Percentiles rank a stretch among this genome's conserved stretches.
These are phyloP conservation scores for Neospermospora avenae DNA, from an alignment of 2,329 filamentous ascomycete species.

Conservation along the genomic window DNA sequence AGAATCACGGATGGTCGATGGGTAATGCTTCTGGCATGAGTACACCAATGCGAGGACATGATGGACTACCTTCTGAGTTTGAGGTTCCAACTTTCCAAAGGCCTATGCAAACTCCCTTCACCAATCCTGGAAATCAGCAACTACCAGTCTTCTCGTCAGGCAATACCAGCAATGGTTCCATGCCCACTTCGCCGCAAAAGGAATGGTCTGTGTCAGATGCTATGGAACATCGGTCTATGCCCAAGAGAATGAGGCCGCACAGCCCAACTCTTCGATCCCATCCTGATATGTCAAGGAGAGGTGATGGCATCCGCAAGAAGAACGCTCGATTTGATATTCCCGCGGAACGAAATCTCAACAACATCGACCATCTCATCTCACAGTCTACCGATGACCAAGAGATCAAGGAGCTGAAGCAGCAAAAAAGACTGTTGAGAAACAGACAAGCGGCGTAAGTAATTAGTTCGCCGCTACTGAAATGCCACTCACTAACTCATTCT, in stretches of 20 bases:
- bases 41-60: constrained; percentile 71
- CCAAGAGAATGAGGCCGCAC: constrained; percentile 62
- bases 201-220: constrained; percentile 51
- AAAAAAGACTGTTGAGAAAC: constrained; percentile 92
- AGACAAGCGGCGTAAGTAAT: constrained; percentile 87
- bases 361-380: constrained; percentile 90
- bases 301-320: constrained; percentile 84
- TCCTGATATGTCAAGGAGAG: constrained; percentile 59
- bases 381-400: constrained; percentile 86
- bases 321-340: constrained; percentile 98
- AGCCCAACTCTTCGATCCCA: constrained; percentile 68
- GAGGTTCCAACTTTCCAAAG: constrained; percentile 52
- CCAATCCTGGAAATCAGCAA: constrained; percentile 47
- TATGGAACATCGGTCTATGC: constrained; percentile 46
- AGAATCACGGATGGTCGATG: constrained; percentile 32
- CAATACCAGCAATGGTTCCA: constrained; percentile 43
- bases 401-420: constrained; percentile 97
- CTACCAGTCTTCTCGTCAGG: constrained; percentile 53
- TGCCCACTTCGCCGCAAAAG: constrained; percentile 57
- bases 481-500: constrained; percentile 25
- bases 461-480: constrained; percentile 25
- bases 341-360: constrained; percentile 85
- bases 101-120: constrained; percentile 54
- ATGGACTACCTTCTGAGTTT: constrained; percentile 56
- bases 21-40: constrained; percentile 62